Percentiles rank a stretch among this genome's conserved stretches.
These are phyloP conservation scores for Colletotrichum sp. DNA, from an alignment of 2,329 filamentous ascomycete genomes.

Conservation along the genomic window DNA sequence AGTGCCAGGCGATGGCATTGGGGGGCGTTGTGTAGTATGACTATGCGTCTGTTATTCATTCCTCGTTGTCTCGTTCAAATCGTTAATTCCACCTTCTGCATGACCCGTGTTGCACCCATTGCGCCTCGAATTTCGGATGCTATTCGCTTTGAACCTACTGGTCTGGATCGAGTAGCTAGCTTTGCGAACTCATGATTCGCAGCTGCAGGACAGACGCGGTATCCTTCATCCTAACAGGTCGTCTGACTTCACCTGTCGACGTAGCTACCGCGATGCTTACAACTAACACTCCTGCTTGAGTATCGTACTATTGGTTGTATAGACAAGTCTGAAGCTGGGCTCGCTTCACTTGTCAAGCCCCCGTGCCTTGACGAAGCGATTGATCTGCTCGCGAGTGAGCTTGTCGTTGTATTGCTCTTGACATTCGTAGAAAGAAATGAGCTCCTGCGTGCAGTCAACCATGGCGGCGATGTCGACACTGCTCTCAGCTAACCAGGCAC, in stretches of 20 bases:
- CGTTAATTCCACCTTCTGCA: background rate
- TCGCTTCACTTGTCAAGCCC: conserved; percentile 54
- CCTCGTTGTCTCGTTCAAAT: background rate
- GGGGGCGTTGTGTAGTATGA: background rate
- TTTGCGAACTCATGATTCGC: background rate
- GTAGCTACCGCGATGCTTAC: background rate
- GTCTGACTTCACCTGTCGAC: background rate
- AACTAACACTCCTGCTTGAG: background rate
- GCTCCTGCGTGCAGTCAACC: conserved; percentile 88
- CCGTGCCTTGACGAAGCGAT: conserved; percentile 63
- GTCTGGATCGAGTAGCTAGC: background rate
- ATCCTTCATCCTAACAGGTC: background rate
- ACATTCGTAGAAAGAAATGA: conserved; percentile 86
- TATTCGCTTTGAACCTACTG: background rate
- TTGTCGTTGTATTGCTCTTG: conserved; percentile 68
- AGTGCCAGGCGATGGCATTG: background rate
- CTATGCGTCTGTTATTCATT: background rate
- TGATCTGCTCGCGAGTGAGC: conserved; percentile 61
- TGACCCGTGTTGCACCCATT: background rate
- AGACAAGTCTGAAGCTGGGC: background rate
- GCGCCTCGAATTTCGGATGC: background rate
- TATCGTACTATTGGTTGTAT: background rate
- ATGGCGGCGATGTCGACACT: conserved; percentile 83
- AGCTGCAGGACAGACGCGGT: background rate
- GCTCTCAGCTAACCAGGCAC: conserved; percentile 85